Conservation (phyloP, 129 eudicot species). For the Tagetes erecta region DNA sequence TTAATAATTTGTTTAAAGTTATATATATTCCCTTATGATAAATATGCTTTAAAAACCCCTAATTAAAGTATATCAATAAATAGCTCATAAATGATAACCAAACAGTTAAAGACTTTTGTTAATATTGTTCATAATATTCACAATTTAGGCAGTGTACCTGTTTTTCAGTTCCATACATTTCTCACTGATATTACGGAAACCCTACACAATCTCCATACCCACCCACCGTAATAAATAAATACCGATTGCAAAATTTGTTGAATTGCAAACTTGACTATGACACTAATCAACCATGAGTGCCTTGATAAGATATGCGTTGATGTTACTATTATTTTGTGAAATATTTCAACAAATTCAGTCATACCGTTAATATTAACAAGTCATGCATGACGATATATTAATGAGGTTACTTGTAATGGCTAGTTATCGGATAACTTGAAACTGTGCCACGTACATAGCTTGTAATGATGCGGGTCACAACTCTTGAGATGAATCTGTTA, state of each 20-base stretch:
- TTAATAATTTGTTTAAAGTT: neutral
- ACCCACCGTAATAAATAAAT: constrained; percentile 3
- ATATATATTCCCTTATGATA: neutral
- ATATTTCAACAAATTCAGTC: neutral
- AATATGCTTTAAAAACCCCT: neutral
- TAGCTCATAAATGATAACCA: constrained; percentile 32
- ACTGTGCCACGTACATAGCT: no score
- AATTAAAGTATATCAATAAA: constrained; percentile 5
- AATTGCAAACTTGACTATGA: neutral
- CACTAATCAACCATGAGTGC: constrained; percentile 1
- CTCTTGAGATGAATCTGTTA: no score
- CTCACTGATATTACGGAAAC: constrained; percentile 10
- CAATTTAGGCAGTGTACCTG: constrained; percentile 23
- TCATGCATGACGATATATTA: no score
- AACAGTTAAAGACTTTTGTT: constrained; percentile 26
- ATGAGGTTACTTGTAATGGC: no score
- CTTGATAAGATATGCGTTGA: neutral
- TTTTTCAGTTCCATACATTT: constrained; percentile 24
- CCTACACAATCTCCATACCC: constrained; percentile 6
- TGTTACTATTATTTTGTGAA: neutral
- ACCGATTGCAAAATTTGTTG: constrained; percentile 6
- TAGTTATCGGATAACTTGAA: no score
- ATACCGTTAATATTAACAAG: neutral
- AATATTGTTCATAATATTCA: constrained; percentile 2
- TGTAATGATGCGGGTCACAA: no score